Conservation (phyloP, 1,284 basidiomycete species). For the Porodaedalea pini region DNA sequence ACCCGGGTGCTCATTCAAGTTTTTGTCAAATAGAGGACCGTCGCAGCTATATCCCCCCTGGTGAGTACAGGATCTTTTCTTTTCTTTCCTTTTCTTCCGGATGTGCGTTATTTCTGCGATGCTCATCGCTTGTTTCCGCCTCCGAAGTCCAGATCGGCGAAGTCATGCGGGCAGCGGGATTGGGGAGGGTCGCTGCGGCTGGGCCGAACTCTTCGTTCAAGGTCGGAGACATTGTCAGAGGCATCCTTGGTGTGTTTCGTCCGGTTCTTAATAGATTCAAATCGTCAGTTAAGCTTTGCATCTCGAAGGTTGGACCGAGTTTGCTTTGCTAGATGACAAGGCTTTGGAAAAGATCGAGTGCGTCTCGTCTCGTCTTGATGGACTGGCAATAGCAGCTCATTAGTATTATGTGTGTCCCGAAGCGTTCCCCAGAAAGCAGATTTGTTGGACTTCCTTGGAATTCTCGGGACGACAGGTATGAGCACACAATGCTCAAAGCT, state of each 20-base stretch:
- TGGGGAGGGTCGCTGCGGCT: slow-evolving; percentile 70
- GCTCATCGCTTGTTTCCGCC: neutral
- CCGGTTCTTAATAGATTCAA: slow-evolving; percentile 1
- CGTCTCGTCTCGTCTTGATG: slow-evolving; percentile 19
- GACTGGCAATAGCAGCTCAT: neutral
- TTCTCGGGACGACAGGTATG: slow-evolving; percentile 67
- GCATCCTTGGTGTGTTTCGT: slow-evolving; percentile 47
- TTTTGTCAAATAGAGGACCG: slow-evolving; percentile 36
- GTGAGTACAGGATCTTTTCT: neutral
- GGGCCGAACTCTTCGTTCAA: slow-evolving; percentile 45
- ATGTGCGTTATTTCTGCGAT: neutral
- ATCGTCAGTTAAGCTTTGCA: slow-evolving; percentile 18
- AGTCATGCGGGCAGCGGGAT: slow-evolving; percentile 71
- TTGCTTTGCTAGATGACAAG: slow-evolving; percentile 58
- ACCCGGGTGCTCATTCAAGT: neutral
- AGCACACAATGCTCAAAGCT: neutral
- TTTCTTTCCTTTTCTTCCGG: neutral
- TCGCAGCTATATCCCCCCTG: slow-evolving; percentile 62
- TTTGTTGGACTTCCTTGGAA: slow-evolving; percentile 73
- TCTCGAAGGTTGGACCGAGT: slow-evolving; percentile 82
- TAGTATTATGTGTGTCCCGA: neutral
- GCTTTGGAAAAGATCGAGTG: slow-evolving; percentile 52
- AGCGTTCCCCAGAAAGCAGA: slow-evolving; percentile 54
- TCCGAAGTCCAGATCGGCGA: slow-evolving; percentile 77
- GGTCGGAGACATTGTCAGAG: slow-evolving; percentile 66